phyloP scores from a whole-genome alignment of 2,329 filamentous ascomycete genomes.

The Curvularia verruculosa region DNA sequence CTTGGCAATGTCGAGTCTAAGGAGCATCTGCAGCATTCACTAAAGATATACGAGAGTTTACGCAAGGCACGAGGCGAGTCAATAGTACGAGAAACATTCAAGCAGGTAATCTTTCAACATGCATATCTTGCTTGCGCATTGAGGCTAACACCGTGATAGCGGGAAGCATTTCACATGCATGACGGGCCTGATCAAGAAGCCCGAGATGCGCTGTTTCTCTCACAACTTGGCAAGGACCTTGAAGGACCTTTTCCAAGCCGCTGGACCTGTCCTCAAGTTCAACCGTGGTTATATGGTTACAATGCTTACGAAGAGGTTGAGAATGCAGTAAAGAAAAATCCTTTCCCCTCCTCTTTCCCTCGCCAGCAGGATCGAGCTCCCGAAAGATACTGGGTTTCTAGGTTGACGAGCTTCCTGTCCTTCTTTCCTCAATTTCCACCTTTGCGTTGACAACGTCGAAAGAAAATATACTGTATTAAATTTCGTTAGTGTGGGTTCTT shows the following conservation, averaged over 20 bases:
- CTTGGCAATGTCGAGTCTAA: slow-evolving; percentile 39
- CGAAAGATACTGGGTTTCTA: neutral
- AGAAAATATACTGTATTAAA: too few relatives aligned
- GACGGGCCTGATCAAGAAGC: slow-evolving; percentile 61
- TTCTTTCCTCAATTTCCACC: neutral
- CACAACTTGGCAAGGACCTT: neutral
- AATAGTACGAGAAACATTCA: slow-evolving; percentile 2
- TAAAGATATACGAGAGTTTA: slow-evolving; percentile 52
- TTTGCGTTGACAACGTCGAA: neutral
- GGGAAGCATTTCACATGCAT: slow-evolving; percentile 47
- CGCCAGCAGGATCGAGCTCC: neutral
- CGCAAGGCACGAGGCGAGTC: slow-evolving; percentile 53
- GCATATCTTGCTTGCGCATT: neutral
- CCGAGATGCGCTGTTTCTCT: slow-evolving; percentile 61
- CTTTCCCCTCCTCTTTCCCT: neutral
- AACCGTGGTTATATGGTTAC: slow-evolving; percentile 28
- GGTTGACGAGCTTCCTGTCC: neutral
- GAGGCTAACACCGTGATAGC: neutral
- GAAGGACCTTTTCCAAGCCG: slow-evolving; percentile 13
- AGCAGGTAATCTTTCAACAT: slow-evolving; percentile 26
- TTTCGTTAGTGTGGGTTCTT: too few relatives aligned
- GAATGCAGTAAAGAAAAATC: neutral
- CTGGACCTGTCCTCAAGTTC: slow-evolving; percentile 23
- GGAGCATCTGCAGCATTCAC: slow-evolving; percentile 42
- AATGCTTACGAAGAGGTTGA: slow-evolving; percentile 25